Conservation (phyloP, 164 flowering plant genomes). For the Annona squamosa region DNA sequence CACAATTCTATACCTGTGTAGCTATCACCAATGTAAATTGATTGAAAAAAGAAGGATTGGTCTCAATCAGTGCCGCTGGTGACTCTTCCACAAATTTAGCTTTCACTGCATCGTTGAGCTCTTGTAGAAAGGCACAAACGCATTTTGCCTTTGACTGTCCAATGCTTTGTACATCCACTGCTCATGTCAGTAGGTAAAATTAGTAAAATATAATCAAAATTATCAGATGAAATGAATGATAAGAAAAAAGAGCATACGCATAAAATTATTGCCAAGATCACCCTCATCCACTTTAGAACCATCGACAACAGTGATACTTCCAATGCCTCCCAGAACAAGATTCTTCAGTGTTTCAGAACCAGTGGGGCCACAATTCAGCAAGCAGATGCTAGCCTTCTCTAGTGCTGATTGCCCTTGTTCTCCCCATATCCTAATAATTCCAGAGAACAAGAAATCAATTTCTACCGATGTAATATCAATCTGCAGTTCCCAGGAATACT, state of each 20-base stretch:
- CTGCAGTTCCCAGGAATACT: background rate
- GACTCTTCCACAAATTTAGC: conserved; percentile 89
- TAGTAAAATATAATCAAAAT: conserved; percentile 2
- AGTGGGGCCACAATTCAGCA: conserved; percentile 95
- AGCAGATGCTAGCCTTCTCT: conserved; percentile 84
- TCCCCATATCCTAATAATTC: conserved; percentile 82
- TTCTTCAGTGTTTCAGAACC: conserved; percentile 95
- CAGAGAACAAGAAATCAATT: background rate
- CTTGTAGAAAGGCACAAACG: conserved; percentile 88
- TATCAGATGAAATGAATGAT: background rate
- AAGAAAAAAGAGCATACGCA: conserved; percentile 42
- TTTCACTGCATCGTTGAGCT: conserved; percentile 91
- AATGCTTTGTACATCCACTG: conserved; percentile 79
- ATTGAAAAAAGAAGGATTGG: conserved; percentile 79
- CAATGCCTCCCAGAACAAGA: conserved; percentile 96
- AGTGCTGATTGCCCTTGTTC: conserved; percentile 94
- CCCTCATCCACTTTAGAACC: conserved; percentile 78
- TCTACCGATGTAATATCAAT: background rate
- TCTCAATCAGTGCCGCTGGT: conserved; percentile 69
- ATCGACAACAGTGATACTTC: conserved; percentile 86
- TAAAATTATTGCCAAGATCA: conserved; percentile 93
- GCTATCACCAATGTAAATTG: conserved; percentile 88
- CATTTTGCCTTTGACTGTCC: conserved; percentile 93
- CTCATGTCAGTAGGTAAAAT: conserved; percentile 6
- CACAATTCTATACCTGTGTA: conserved; percentile 60